Base-by-base conservation (phyloP, 1,139 yeast genomes). In the Tardiomyces depauwii region DNA sequence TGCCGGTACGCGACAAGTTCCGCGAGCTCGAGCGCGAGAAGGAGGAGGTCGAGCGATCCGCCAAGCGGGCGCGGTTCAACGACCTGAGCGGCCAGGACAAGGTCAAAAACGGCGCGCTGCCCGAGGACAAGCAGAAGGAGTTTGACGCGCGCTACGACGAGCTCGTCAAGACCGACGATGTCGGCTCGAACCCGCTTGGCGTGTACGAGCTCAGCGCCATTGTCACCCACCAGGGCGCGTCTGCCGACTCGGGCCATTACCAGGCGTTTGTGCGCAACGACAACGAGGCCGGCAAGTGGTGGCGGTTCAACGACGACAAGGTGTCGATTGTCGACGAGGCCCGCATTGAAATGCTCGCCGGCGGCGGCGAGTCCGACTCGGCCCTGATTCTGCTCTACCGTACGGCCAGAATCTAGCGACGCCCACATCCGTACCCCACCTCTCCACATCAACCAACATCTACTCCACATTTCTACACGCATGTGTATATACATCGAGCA, bases 301-400 rank as follows among this genome's bases (percentile, higher is more conserved):
- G 86, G 82, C 82, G 81, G 61, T 93, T 87, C 67, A 88, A 91
- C 62, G 99, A 91, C 63, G 95, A 89, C 65, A 82, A 83, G 62
- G 95, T 93, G n/a, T 70, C 80, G 10, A 68, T 74, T 39, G 88
- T 89, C 14, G 76, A 73, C 49, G 84, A 78, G 60, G 93, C 87
- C 46, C 86, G 78, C 61, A 78, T 91, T 51, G 96, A 87, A 61
- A 67, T 76, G 47, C 73, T 93, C 53, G 85, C 96, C 9, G 99
- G 98, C 42, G 99, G 99, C 45, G 96, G 98, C 51, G 98, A 93
- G 68, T 81, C 95, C 56, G 98, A 91, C 65, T 80, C 94, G 58
- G 98, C 98, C 1, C 76, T 91, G 65, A 81, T 93, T 51, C 73
- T 89, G 54, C 67, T 91, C 46, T 91, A 91, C 71, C 82, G 82